Base-by-base conservation (phyloP, 495 filamentous ascomycete genomes). In the Hyaloscypha hepaticicola region DNA sequence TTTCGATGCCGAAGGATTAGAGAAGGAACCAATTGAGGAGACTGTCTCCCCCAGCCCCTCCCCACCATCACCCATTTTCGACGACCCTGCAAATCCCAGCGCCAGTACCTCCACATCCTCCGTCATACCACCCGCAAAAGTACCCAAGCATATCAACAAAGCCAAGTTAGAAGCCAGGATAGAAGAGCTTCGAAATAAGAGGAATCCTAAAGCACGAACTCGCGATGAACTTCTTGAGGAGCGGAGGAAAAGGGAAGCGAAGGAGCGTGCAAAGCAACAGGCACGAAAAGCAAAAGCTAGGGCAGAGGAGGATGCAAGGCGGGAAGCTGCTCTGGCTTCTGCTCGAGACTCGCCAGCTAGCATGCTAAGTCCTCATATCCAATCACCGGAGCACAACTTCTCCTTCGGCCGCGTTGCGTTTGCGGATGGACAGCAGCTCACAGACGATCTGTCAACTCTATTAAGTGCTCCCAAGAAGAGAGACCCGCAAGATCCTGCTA, bases 191-290 rank as follows among this genome's bases (percentile, higher is more conserved):
- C 89, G 93, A 58, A 89, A 90, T 0, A 83, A 82, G 26, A 87
- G 92, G 55, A 94, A 95, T 71, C 92, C 93, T 25, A 90, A 93
- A 67, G 80, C 94, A 48, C 84, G 87, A 52, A 95, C 87, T 61
- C 82, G 93, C 55, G 88, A 95, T 76, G 93, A 97, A 67, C 83
- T 99, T 2, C 89, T 99, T 69, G 96, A 97, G 75, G 81, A 89
- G 19, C 85, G 95, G 4, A 86, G 94, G 57, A 85, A 89, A 72
- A 97, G 96, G 77, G 91, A 94, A 73, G 86, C 90, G 57, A 82
- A 90, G 69, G 88, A 92, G 49, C 92, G 90, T 74, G 86, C 87
- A 41, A 89, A 92, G 74, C 98, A 96, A 78, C 93, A 96, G 72
- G 87, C 91, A 55, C 72, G 91, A 51, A 82, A 93, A 16, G 80